phyloP scores from a whole-genome alignment of 129 eudicot genomes.

The Chrysanthemum seticuspe region DNA sequence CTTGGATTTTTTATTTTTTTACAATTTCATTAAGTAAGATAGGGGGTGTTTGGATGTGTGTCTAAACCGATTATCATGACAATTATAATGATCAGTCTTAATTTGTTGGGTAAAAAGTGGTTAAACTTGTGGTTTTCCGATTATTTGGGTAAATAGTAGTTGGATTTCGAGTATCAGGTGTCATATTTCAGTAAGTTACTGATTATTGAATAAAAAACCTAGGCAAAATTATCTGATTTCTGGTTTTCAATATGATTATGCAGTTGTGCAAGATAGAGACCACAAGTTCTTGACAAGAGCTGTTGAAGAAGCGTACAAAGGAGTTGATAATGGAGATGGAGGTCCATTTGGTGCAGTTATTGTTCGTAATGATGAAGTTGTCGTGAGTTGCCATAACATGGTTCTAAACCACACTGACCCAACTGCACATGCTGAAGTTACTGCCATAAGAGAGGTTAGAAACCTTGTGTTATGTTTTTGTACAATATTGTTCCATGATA shows the following conservation, averaged over 20 bases:
- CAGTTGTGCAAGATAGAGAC: conserved; percentile 84
- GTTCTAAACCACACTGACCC: conserved; percentile 63
- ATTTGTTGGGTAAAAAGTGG: neutral
- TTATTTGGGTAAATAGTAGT: neutral
- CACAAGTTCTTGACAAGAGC: conserved; percentile 73
- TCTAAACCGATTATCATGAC: neutral
- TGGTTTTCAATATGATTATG: neutral
- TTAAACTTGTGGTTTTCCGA: neutral
- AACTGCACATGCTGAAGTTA: conserved; percentile 89
- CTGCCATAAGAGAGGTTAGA: conserved; percentile 86
- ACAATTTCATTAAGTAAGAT: too few species aligned
- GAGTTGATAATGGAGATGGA: conserved; percentile 80
- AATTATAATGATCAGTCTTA: neutral
- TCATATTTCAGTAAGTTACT: neutral
- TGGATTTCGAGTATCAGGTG: neutral
- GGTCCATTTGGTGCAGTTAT: conserved; percentile 94
- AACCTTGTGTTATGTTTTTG: too few species aligned
- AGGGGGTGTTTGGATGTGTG: conserved; percentile 11
- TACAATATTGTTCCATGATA: too few species aligned
- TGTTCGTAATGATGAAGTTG: conserved; percentile 69
- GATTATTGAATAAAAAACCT: neutral
- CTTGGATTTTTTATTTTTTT: too few species aligned
- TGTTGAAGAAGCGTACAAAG: conserved; percentile 88
- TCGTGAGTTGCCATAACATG: conserved; percentile 87
- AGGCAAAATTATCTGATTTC: neutral